phyloP scores from a whole-genome alignment of 148 eudicot genomes.

The Fagopyrum esculentum region DNA sequence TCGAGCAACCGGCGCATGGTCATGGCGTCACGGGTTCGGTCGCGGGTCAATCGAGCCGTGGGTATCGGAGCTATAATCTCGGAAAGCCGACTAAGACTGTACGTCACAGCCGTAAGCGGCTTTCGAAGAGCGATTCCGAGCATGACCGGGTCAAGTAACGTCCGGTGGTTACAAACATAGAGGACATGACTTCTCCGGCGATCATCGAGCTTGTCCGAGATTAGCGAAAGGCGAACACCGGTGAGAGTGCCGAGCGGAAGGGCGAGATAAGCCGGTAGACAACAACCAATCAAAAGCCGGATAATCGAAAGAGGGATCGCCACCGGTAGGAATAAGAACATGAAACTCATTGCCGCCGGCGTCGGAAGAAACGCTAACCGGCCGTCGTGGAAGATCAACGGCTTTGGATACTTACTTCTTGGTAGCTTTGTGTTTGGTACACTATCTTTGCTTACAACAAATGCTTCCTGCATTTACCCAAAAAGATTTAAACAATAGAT shows the following conservation, averaged over 20 bases:
- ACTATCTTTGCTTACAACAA: conserved; percentile 37
- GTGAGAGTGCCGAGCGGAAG: conserved; percentile 34
- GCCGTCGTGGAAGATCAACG: conserved; percentile 88
- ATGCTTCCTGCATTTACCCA: conserved; percentile 53
- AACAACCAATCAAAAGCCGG: conserved; percentile 45
- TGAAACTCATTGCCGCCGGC: conserved; percentile 49
- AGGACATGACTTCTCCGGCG: conserved; percentile 14
- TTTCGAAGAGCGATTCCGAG: conserved; percentile 41
- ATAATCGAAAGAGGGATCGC: conserved; percentile 50
- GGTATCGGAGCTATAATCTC: conserved; percentile 63
- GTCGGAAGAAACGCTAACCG: conserved; percentile 86
- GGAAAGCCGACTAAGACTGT: conserved; percentile 75
- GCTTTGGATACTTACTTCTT: conserved; percentile 71
- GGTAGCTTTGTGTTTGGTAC: conserved; percentile 32
- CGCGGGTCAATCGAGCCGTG: conserved; percentile 66
- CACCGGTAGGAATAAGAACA: conserved; percentile 77
- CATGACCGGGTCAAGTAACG: conserved; percentile 76
- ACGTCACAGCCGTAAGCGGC: conserved; percentile 75
- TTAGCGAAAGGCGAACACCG: conserved; percentile 34
- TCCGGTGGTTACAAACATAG: conserved; percentile 71
- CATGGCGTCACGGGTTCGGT: conserved; percentile 47
- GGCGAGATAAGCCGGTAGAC: conserved; percentile 41
- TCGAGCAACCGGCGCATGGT: conserved; percentile 51
- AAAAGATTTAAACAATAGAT: background rate
- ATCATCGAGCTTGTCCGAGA: background rate